These are phyloP conservation scores for Huntiella bhutanensis DNA, from an alignment of 2,329 filamentous ascomycete genomes.

Conservation along the genomic window DNA sequence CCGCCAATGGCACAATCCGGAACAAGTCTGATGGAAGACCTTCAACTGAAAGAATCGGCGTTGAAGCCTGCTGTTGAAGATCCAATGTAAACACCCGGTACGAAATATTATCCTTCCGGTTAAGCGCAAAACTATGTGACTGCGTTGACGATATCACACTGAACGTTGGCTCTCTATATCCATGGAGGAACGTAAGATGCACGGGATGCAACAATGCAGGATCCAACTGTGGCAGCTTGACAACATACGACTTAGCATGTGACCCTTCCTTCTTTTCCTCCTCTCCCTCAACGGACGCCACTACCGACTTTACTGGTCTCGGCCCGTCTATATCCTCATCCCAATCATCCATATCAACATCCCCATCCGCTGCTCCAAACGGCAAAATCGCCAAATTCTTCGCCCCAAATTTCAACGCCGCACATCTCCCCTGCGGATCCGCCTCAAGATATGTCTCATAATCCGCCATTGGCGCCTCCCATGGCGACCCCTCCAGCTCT, in stretches of 20 bases:
- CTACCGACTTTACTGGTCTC: constrained; percentile 29
- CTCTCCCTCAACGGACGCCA: constrained; percentile 14
- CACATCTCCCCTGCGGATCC: constrained; percentile 83
- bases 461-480: constrained; percentile 55
- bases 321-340: constrained; percentile 63
- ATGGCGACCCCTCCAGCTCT: constrained; percentile 65
- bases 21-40: constrained; percentile 76
- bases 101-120: constrained; percentile 66
- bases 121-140: constrained; percentile 55
- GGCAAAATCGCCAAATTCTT: constrained; percentile 85
- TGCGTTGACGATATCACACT: constrained; percentile 71
- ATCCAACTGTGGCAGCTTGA: constrained; percentile 76
- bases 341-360: constrained; percentile 82
- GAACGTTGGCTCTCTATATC: constrained; percentile 95
- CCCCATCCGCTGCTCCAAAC: constrained; percentile 70
- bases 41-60: constrained; percentile 71
- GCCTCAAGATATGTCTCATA: constrained; percentile 69
- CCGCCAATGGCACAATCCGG: constrained; percentile 61
- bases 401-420: constrained; percentile 77
- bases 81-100: constrained; percentile 95
- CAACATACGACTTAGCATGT: constrained; percentile 80
- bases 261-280: constrained; percentile 34
- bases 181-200: constrained; percentile 81
- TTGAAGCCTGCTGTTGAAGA: constrained; percentile 80
- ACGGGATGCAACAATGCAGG: constrained; percentile 73